A percentile compares a stretch with the other conserved stretches of the same genome.
Evolutionary conservation across 345 rosid genomes (phyloP).

Genomic region (Bretschneidera sinensis): DNA sequence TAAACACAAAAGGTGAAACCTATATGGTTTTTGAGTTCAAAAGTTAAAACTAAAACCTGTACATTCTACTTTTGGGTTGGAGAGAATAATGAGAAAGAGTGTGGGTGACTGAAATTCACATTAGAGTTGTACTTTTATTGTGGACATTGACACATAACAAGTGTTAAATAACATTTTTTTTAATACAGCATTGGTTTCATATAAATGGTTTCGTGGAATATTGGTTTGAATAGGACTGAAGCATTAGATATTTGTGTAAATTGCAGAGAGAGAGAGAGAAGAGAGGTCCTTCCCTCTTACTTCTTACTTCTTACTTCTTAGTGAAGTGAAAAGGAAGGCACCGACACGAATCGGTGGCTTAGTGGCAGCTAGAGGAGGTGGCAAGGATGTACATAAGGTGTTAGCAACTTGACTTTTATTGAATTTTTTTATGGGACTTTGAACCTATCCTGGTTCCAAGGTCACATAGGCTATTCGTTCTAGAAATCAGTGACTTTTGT

Average conservation of each 20-base stretch:
- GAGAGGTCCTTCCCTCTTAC: too few relatives aligned
- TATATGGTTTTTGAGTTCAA: slow-evolving; percentile 4
- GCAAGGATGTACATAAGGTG: too few relatives aligned
- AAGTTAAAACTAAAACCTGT: too few relatives aligned
- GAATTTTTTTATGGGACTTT: background rate
- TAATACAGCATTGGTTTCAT: background rate
- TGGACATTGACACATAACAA: background rate
- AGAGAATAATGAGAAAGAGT: background rate
- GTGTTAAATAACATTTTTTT: too few relatives aligned
- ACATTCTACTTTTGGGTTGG: background rate
- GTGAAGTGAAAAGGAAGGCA: too few relatives aligned
- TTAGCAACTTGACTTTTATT: slow-evolving; percentile 12
- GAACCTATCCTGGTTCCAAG: too few relatives aligned
- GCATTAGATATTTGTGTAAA: background rate
- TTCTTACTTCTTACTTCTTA: too few relatives aligned
- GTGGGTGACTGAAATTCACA: background rate
- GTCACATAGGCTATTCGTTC: too few relatives aligned
- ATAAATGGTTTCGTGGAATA: background rate
- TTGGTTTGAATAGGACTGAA: slow-evolving; percentile 2
- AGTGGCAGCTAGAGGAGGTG: too few relatives aligned
- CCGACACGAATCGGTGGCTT: too few relatives aligned
- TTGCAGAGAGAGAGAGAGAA: background rate
- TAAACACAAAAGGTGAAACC: slow-evolving; percentile 31
- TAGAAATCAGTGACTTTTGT: too few relatives aligned
- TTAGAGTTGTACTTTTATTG: background rate